Base-by-base conservation (phyloP, 495 filamentous ascomycete species). In the Aspergillus incahuasiensis region DNA sequence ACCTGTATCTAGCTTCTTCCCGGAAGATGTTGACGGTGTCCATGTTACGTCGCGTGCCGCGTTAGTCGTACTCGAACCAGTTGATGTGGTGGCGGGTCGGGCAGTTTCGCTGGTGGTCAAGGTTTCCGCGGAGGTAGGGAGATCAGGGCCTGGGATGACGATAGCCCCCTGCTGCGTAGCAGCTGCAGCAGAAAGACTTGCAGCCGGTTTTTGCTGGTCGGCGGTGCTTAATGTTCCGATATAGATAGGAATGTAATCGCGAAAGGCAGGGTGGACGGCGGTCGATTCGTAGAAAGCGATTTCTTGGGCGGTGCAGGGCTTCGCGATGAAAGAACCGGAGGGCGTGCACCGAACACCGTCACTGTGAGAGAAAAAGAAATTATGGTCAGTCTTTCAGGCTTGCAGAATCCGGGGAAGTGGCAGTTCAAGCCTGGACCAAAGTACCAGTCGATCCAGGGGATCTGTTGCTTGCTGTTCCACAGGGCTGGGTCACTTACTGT, bases 271-370 rank as follows among this genome's bases (percentile, higher is more conserved):
- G 62, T 96, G 91, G 15, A 74, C 64, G 34, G 77, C 61, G 38
- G 85, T 84, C 22, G 86, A 82, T 71, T 97, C 86, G 81, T 99
- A 99, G 74, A 99, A 99, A 22, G 84, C 82, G 55, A 96, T 83
- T 73, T 99, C 94, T 54, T 83, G 80, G 40, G 81, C 69, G 6
- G 90, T 95, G 72, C 94, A 97, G 25, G 94, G 94, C 72, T 99
- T 99, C 68, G 97, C 89, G 65, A 99, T 86, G 16, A 97, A 76
- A 53, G 87, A 81, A 63, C 94, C 94, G 47, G 89, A 86, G 50
- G 79, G 73, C 63, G 96, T 91, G 66, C 86, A 91, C 58, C 95
- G 84, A 42, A 96, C 91, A 59, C 94, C 94, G 43, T 94, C 92
- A 72, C 92, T 97, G 69, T 47, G 22, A 41, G 24, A 18, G 21